Percentiles rank a stretch among this genome's conserved stretches.
phyloP scores from a whole-genome alignment of 306 rosid species.

The Psophocarpus tetragonolobus region DNA sequence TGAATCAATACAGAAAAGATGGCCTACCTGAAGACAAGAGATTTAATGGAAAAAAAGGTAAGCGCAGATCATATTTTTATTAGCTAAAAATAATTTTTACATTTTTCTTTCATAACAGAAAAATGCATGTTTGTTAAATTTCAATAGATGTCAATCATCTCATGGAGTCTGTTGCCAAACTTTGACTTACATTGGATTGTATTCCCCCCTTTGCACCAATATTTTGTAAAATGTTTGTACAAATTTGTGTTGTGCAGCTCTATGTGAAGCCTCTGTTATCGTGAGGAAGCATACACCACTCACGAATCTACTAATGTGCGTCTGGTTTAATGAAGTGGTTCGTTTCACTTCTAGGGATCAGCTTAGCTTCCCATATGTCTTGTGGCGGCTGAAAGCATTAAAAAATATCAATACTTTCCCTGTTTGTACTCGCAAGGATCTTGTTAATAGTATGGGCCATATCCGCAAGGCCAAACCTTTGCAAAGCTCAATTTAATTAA shows the following conservation, averaged over 20 bases:
- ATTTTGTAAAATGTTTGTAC: constrained; percentile 12
- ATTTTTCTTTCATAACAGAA: neutral
- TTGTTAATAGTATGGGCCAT: constrained; percentile 97
- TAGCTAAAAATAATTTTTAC: neutral
- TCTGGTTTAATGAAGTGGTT: constrained; percentile 95
- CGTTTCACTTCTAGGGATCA: constrained; percentile 95
- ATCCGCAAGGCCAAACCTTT: constrained; percentile 88
- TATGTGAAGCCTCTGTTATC: constrained; percentile 85
- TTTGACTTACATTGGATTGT: constrained; percentile 14
- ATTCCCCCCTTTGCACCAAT: neutral
- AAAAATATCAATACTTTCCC: constrained; percentile 74
- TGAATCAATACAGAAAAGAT: constrained; percentile 74
- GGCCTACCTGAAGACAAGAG: constrained; percentile 84
- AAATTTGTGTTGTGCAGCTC: constrained; percentile 62
- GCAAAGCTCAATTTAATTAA: constrained; percentile 47
- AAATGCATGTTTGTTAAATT: neutral
- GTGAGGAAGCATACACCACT: constrained; percentile 74
- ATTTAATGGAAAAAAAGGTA: constrained; percentile 92
- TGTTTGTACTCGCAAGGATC: constrained; percentile 97
- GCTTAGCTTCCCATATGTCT: constrained; percentile 90
- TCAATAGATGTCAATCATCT: neutral
- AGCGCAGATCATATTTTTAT: constrained; percentile 2
- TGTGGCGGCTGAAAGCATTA: constrained; percentile 77
- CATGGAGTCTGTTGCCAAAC: neutral
- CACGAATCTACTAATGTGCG: constrained; percentile 78